Evolutionary conservation across 768 basidiomycete genomes (phyloP), one percentile per base, ranked within the genome.

Genomic region (Suillus cothurnatus): DNA sequence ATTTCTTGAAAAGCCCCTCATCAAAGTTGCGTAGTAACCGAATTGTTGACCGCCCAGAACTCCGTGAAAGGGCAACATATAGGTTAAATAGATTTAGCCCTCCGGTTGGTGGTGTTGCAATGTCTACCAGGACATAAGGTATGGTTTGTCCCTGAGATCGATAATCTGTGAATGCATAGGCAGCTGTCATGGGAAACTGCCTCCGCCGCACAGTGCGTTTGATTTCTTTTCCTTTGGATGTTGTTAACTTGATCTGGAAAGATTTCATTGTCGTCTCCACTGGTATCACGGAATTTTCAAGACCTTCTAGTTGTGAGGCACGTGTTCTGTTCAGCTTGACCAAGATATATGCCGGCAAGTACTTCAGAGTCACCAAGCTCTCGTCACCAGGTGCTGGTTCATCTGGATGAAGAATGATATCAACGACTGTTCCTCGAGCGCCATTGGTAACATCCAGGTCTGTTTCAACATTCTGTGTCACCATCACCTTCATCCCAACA

Each of bases 91-190:
- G 57, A 0, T 66, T 75, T 3, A 81, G 68, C 1, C 55, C 61
- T 17, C 75, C 76, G 0, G 69, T 64, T 2, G 78, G 81, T 14
- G 78, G 80, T 53, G 66, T 67, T 8, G 72, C 73, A 6, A 83
- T 76, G 66, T 83, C 81, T 3, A 83, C 75, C 1, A 83, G 60
- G 0, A 79, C 76, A 28, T 69, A 50, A 0, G 66, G 56, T 1
- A 84, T 72, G 1, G 81, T 83, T 65, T 83, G 81, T 0, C 81
- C 82, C 67, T 84, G 81, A 4, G 77, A 68, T 34, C 73, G 57
- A 64, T 81, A 82, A 64, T 82, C 79, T 0, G 80, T 82, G 69
- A 82, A 82, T 0, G 77, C 77, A 64, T 81, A 82, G 6, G 80
- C 80, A 0, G 74, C 67, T 6, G 80, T 81, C 4, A 81, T 69